A percentile compares a stretch with the other conserved stretches of the same genome.
Evolutionary conservation across 2,329 filamentous ascomycete species (phyloP).

Genomic region (Colletotrichum magnum): DNA sequence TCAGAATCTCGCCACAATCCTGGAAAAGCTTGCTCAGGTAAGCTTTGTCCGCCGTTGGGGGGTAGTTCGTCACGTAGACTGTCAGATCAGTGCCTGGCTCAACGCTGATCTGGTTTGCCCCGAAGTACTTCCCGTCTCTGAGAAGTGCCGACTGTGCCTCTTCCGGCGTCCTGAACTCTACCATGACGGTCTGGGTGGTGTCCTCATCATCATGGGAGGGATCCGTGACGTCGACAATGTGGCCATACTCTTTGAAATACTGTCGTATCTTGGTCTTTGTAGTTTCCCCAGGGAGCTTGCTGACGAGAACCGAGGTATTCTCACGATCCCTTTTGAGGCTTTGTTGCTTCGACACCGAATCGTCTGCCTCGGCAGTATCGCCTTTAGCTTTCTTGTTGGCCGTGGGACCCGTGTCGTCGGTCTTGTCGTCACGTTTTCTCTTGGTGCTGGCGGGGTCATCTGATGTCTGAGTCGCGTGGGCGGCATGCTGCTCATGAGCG

Average conservation of each 20-base stretch:
- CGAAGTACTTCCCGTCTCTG: constrained; percentile 84
- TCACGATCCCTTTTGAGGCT: constrained; percentile 85
- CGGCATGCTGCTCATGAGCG: constrained; percentile 49
- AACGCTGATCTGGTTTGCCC: constrained; percentile 80
- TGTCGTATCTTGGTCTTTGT: constrained; percentile 83
- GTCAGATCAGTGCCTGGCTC: constrained; percentile 83
- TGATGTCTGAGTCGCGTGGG: constrained; percentile 45
- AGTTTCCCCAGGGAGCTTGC: constrained; percentile 79
- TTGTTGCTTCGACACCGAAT: constrained; percentile 50
- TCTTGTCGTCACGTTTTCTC: constrained; percentile 79
- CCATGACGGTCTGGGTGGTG: constrained; percentile 75
- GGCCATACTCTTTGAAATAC: constrained; percentile 93
- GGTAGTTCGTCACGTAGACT: constrained; percentile 92
- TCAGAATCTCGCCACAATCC: constrained; percentile 85
- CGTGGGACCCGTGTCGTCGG: constrained; percentile 64
- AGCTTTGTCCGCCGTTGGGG: constrained; percentile 79
- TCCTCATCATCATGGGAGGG: constrained; percentile 60
- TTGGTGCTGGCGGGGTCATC: constrained; percentile 66
- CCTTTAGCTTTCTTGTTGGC: constrained; percentile 78
- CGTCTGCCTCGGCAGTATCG: constrained; percentile 51
- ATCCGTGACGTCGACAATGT: constrained; percentile 83
- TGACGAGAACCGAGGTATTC: constrained; percentile 87
- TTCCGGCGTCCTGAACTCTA: constrained; percentile 87
- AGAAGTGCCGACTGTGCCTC: constrained; percentile 87
- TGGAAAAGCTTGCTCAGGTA: constrained; percentile 79